Base-by-base conservation (phyloP, 257 asterid species). In the Lycium ferocissimum region DNA sequence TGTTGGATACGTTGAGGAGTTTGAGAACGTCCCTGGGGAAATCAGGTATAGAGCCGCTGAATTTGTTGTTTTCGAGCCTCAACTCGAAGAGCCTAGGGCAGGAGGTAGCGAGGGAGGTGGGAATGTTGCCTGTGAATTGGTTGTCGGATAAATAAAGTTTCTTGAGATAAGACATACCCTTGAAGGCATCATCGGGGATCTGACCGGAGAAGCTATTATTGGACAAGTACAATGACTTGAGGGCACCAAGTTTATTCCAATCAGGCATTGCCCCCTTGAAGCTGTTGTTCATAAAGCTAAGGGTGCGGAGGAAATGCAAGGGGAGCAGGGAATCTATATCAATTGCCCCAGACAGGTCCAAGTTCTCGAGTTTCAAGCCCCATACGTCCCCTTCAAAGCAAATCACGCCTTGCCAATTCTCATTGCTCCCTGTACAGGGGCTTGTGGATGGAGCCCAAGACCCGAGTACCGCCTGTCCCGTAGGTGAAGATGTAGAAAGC, bases 251-350 rank as follows among this genome's bases (percentile, higher is more conserved):
- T 87, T 92, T 96, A 62, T 92, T 87, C 98, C 98, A 95, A 81
- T 94, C 97, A 0, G 98, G 99, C 97, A 95, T 95, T 22, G 82
- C 49, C 26, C 99, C 99, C 43, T 92, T 92, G 26, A 96, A 93
- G 69, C 13, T 83, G 57, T 96, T 96, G 88, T 92, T 88, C 93
- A 86, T 95, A 82, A 96, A 87, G 88, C 98, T 95, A 5, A 96
- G 88, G 7, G 95, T 92, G 72, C 98, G 85, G 51, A 96, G 53
- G 61, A 49, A 87, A 0, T 63, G 95, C 33, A 96, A 54, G 0
- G 93, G 85, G 4, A 81, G 82, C 1, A 96, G 96, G 15, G 97
- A 49, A 22, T 93, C 95, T 2, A 94, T 90, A 53, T 96, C 94
- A 35, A 96, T 92, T 33, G 89, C 92, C 0, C 99, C 99, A 35